Evolutionary conservation across 345 rosid genomes (phyloP).

Genomic region (Lagerstroemia speciosa): DNA sequence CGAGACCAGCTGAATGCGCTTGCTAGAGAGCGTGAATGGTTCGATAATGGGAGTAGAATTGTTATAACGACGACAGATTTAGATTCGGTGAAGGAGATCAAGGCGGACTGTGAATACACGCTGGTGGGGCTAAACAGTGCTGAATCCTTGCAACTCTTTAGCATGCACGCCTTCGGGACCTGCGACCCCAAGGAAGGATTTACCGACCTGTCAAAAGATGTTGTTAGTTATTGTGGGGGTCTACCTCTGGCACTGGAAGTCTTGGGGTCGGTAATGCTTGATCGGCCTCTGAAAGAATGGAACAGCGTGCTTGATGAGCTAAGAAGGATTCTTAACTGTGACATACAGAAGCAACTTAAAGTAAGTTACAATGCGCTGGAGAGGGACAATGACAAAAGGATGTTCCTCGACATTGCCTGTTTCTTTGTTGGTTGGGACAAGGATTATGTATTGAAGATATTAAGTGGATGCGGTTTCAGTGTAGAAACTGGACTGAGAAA

Average conservation of each 20-base stretch:
- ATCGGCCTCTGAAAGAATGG: neutral
- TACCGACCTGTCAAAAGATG: neutral
- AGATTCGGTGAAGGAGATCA: neutral
- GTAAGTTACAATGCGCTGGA: slow-evolving; percentile 9
- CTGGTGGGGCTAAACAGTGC: neutral
- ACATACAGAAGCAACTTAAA: neutral
- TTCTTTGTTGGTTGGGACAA: neutral
- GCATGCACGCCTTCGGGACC: neutral
- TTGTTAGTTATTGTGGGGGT: neutral
- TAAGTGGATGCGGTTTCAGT: neutral
- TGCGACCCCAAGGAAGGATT: neutral
- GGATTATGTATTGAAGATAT: neutral
- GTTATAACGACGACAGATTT: slow-evolving; percentile 12
- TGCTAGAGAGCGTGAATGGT: neutral
- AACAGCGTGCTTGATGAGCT: neutral
- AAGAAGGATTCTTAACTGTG: rapidly evolving
- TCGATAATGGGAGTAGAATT: slow-evolving; percentile 12
- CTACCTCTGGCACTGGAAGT: slow-evolving; percentile 11
- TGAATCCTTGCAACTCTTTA: slow-evolving; percentile 7
- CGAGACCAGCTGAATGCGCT: neutral
- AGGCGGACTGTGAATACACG: neutral
- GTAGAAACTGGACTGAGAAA: neutral
- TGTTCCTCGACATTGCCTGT: slow-evolving; percentile 15
- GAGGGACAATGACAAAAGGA: neutral
- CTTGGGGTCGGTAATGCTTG: slow-evolving; percentile 8